Evolutionary conservation across 169 alveolate species (phyloP), one percentile per base, ranked within the genome.

Genomic region (Plasmodium blacklocki): DNA sequence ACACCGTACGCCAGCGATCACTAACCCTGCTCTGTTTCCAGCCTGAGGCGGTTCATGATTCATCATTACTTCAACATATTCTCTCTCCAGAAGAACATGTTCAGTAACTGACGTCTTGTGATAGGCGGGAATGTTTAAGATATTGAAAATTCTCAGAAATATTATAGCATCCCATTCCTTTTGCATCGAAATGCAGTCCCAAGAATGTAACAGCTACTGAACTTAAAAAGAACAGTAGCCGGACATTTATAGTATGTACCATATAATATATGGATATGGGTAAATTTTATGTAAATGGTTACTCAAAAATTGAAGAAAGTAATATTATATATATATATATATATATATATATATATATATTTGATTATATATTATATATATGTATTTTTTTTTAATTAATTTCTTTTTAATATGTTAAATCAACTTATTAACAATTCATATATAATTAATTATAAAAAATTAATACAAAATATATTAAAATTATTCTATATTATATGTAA

Each of bases 21-120:
- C 78, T 78, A 43, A 78, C 89, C 89, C 89, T 78, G 89, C 89
- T 78, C 89, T 78, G 89, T 78, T 78, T 78, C 89, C 89, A 78
- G 89, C 89, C 89, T 78, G 76, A 64, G 89, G 89, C 89, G 89
- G 75, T 78, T 50, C 50, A 60, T 60, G 52, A 59, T 78, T 78
- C 89, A 78, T 78, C 32, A 78, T 78, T 78, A 78, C 89, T 78
- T 52, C 78, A 78, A 32, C 70, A 63, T 78, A 58, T 64, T 52
- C 68, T 52, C 89, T 78, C 54, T 78, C 78, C 89, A 78, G 50
- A 67, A 66, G 50, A 7, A 49, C 60, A 78, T 52, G 59, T 21
- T 78, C 76, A 64, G 89, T 66, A 78, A 78, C 89, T 78, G 75
- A 70, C 47, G 64, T 59, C 89, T 78, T 78, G 89, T 58, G 29